These are phyloP conservation scores for Oxyria digyna DNA, from an alignment of 148 eudicot species.

Conservation along the genomic window DNA sequence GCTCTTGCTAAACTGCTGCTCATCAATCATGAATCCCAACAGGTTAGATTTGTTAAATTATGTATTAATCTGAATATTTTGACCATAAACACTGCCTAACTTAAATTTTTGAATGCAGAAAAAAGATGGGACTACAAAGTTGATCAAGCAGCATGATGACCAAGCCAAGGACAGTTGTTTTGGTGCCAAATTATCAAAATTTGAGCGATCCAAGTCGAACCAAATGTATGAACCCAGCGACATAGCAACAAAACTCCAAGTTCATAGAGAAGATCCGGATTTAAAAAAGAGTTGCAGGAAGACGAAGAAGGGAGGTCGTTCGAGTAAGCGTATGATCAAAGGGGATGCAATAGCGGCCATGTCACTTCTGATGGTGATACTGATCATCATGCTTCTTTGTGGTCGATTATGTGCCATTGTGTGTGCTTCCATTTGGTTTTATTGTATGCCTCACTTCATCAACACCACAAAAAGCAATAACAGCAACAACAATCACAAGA, in stretches of 20 bases:
- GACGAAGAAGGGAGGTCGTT: neutral
- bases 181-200: neutral
- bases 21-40: neutral
- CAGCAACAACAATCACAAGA: neutral
- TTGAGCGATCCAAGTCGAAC: neutral
- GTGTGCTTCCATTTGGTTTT: conserved; percentile 17
- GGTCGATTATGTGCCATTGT: conserved; percentile 22
- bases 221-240: neutral
- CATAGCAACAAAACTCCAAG: neutral
- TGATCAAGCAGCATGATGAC: neutral
- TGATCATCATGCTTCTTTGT: conserved; percentile 15
- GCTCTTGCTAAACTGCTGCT: neutral
- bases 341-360: conserved; percentile 1
- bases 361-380: conserved; percentile 6
- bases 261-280: neutral
- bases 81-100: too few relatives aligned
- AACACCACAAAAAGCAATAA: neutral
- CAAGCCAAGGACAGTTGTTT: neutral
- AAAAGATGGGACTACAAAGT: neutral
- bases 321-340: neutral
- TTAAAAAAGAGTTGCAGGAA: neutral
- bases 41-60: neutral
- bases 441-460: conserved; percentile 13
- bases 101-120: neutral
- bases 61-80: too few relatives aligned